Evolutionary conservation across 805 yeast genomes (phyloP).

Genomic region (Tetrapisispora pingtungensis): DNA sequence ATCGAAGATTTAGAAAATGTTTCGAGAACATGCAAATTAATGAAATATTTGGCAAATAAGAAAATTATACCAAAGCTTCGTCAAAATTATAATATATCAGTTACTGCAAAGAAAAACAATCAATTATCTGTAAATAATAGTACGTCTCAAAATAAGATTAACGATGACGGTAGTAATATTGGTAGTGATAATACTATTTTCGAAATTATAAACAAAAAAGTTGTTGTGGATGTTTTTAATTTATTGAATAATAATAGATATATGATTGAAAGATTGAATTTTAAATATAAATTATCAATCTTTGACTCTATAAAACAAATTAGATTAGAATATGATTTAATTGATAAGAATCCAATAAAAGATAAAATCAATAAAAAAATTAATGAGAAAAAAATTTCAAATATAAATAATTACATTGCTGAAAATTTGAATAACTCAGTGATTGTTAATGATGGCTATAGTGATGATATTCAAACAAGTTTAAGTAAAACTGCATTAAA

Average conservation of each 20-base stretch:
- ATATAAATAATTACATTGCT: not conserved
- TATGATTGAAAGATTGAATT: conserved; percentile 6
- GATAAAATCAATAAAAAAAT: conserved; percentile 2
- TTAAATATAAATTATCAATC: conserved; percentile 9
- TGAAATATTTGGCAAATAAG: conserved; percentile 20
- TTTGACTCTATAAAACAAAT: conserved; percentile 12
- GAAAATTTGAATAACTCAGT: not conserved
- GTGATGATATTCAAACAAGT: not conserved
- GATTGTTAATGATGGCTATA: not conserved
- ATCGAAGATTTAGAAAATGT: conserved; percentile 16
- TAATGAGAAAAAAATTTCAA: not conserved
- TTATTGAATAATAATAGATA: conserved; percentile 11
- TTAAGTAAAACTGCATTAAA: not conserved
- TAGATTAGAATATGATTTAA: conserved; percentile 12
- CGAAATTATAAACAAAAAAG: not conserved
- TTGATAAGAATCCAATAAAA: conserved; percentile 2
- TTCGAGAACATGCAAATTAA: conserved; percentile 14
- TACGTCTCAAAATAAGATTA: no score
- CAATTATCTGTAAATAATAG: not conserved
- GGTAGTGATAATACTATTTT: not conserved
- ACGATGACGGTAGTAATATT: no score
- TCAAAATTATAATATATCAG: not conserved
- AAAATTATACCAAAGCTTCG: conserved; percentile 5
- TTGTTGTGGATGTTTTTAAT: conserved; percentile 16
- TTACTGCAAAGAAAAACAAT: not conserved